Base-by-base conservation (phyloP, 176 grass and related monocot genomes). In the Eremochloa ophiuroides region DNA sequence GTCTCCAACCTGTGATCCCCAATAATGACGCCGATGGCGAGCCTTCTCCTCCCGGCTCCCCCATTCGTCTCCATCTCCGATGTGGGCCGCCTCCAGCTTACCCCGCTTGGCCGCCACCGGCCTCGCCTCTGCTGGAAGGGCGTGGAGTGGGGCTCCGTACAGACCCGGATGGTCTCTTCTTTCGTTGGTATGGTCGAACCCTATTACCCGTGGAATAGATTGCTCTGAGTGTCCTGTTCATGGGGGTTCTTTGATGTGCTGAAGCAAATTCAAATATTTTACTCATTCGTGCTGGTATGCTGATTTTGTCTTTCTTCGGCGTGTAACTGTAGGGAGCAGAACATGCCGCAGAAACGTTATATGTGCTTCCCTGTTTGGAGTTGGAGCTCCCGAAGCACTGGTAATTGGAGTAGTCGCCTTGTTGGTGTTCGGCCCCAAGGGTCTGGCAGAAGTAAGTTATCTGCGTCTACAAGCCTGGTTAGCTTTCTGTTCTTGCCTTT, bases 381-480 rank as follows among this genome's bases (percentile, higher is more conserved):
- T 99, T 25, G 96, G 93, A 77, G 96, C 96, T 63, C 93, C 93
- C 1, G 96, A 99, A 83, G 96, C 84, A 43, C 77, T 99, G 76
- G 96, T 99, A 48, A 99, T 99, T 47, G 96, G 96, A 73, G 96
- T 95, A 60, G 96, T 99, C 20, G 96, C 96, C 62, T 78, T 99
- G 85, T 75, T 95, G 35, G 91, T 99, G 18, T 99, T 99, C 64
- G 93, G 96, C 58, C 96, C 96, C 55, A 99, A 99, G 89, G 96
- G 96, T 62, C 86, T 99, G 71, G 96, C 96, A 62, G 96, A 99
- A 87, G 93, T 93, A 93, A 74, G 60, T 13, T 50, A 22, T n/a
- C 27, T 69, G 38, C 22, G 35, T 26, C 15, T 6, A 31, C 34
- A 78, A 31, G 13, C 33, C 23, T 86, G 4, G 10, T 23, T 6